phyloP scores from a whole-genome alignment of 1,284 basidiomycete genomes.

The Phylloporus sp. region DNA sequence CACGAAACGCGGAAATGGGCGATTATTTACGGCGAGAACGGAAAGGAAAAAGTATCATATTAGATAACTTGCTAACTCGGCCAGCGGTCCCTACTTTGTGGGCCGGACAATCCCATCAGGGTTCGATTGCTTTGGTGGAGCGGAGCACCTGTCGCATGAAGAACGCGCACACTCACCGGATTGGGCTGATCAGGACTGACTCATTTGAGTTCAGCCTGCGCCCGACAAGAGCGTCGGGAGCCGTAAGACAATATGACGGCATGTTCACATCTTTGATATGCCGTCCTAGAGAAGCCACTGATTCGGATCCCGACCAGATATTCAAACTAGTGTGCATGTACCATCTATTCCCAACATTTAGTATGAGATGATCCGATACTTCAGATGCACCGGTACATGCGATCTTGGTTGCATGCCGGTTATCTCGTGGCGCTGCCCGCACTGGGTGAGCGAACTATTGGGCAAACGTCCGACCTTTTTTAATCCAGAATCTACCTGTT shows the following conservation, averaged over 20 bases:
- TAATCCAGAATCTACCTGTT: too few species aligned
- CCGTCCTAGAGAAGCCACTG: neutral
- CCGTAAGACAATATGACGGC: constrained; percentile 1
- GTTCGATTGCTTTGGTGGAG: neutral
- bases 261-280: neutral
- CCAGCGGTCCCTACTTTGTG: neutral
- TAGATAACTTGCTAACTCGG: neutral
- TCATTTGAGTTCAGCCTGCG: neutral
- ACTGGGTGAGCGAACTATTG: too few species aligned
- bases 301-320: neutral
- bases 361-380: neutral
- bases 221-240: neutral
- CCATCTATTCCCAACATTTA: neutral
- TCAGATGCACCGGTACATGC: neutral
- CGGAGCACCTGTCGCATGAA: neutral
- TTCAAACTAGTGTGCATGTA: neutral
- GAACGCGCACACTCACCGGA: neutral
- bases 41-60: neutral
- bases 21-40: constrained; percentile 2
- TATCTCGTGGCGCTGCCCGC: too few species aligned
- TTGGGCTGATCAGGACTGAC: neutral
- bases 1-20: neutral
- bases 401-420: too few species aligned
- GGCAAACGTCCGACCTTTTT: too few species aligned
- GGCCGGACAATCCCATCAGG: neutral